phyloP scores from a whole-genome alignment of 108 stramenopile genomes.

The Skeletonema tropicum region DNA sequence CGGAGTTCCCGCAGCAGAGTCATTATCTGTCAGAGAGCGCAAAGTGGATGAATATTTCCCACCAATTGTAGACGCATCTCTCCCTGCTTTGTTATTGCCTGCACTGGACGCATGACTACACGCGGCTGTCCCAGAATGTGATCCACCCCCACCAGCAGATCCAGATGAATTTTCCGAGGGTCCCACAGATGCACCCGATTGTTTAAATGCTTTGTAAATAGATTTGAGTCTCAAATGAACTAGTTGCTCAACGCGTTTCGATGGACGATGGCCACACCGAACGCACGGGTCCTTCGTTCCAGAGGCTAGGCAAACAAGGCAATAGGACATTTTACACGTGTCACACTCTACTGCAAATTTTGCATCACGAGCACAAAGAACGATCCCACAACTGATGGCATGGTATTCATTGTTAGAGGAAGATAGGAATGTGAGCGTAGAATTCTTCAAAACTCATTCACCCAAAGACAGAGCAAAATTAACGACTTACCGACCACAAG shows the following conservation, averaged over 20 bases:
- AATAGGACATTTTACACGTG: constrained; percentile 89
- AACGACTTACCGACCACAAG: constrained; percentile 83
- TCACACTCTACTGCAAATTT: constrained; percentile 96
- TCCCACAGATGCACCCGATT: constrained; percentile 52
- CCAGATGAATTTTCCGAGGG: constrained; percentile 10
- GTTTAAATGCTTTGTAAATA: constrained; percentile 93
- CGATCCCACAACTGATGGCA: constrained; percentile 82
- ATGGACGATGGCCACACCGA: constrained; percentile 85
- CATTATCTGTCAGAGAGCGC: constrained; percentile 48
- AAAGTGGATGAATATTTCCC: constrained; percentile 56
- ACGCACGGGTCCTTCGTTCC: constrained; percentile 92
- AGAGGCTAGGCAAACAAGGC: constrained; percentile 87
- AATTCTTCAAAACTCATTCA: background rate
- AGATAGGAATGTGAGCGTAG: background rate
- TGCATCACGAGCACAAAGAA: constrained; percentile 88
- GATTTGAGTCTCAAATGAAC: constrained; percentile 90
- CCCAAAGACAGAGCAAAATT: background rate
- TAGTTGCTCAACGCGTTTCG: constrained; percentile 90
- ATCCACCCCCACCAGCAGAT: constrained; percentile 20
- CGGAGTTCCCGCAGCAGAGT: constrained; percentile 14
- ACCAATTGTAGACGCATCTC: constrained; percentile 34
- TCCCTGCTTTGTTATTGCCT: constrained; percentile 25
- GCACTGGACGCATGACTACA: background rate
- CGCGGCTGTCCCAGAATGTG: constrained; percentile 6
- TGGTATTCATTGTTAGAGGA: background rate